Evolutionary conservation across 169 alveolate genomes (phyloP), one percentile per base, ranked within the genome.

Genomic region (Cryptosporidium bovis): DNA sequence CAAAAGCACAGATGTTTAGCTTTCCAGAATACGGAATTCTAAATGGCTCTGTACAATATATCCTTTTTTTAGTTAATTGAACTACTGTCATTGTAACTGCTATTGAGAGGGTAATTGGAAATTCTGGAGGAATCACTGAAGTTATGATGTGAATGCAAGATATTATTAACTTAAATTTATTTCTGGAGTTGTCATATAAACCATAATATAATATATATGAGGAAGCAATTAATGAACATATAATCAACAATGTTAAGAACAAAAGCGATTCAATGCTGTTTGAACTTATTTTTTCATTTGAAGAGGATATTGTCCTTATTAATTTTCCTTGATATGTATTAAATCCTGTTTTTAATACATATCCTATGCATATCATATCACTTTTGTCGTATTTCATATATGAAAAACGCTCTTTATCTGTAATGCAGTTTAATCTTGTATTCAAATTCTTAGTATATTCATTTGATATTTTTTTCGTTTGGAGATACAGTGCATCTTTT

Each of bases 91-190:
- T 93, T 65, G 98, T 97, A n/a, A 97, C 99, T 2, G 99, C 98
- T 77, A 98, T 90, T 1, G 99, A 95, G 36, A 98, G 95, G 55
- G 98, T 96, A 93, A 98, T 97, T 12, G 99, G 99, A 66, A 98
- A 95, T 90, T 98, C 99, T 51, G 99, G 99, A 5, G 99, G 99
- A 12, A 98, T 98, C 44, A 98, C 99, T 24, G 99, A 95, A 40
- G 99, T 98, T 13, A 98, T 93, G 66, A 98, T 98, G 53, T 97
- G 96, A n/a, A 98, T 94, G 82, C 98, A 97, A 55, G 98, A 95
- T 13, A 98, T 91, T 34, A 98, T 71, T 44, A 98, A 92, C 93
- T 97, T 97, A 90, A 95, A 95, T 77, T 94, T 92, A 62, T 92
- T 91, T 82, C 96, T 68, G 10, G 84, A 93, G 82, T 92, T 93